Conservation (phyloP, 2,329 filamentous ascomycete genomes). For the Chrysoporthe puriensis region DNA sequence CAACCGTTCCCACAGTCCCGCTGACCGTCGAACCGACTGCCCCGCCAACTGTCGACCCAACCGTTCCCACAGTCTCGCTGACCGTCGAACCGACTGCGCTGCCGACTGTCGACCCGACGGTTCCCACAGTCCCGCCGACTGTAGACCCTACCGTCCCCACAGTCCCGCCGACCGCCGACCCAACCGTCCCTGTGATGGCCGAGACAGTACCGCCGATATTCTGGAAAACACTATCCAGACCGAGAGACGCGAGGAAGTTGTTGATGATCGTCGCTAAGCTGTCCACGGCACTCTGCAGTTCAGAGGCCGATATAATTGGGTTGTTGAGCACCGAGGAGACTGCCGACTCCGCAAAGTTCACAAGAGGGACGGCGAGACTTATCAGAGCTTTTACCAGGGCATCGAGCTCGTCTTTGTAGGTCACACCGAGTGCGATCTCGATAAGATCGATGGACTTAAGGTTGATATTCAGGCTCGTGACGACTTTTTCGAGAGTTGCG, state of each 20-base stretch:
- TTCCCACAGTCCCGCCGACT: neutral
- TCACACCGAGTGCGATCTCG: neutral
- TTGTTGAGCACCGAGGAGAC: neutral
- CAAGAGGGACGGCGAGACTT: neutral
- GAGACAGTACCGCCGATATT: neutral
- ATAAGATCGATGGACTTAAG: neutral
- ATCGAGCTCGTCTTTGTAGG: neutral
- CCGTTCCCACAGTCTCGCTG: neutral
- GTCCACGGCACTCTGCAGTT: slow-evolving; percentile 1
- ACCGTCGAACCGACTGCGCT: neutral
- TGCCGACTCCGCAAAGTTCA: neutral
- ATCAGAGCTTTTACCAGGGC: neutral
- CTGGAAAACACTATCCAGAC: neutral
- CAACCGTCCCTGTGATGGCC: neutral
- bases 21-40: neutral
- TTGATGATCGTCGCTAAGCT: neutral
- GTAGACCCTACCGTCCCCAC: neutral
- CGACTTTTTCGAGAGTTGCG: neutral
- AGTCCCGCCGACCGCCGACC: neutral
- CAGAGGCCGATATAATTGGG: neutral
- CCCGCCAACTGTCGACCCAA: neutral
- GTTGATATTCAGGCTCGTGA: neutral
- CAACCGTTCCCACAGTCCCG: neutral
- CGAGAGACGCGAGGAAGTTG: slow-evolving; percentile 3
- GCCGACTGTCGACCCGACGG: neutral